These are phyloP conservation scores for Paracamarosporium sp. DNA, from an alignment of 2,329 filamentous ascomycete genomes.

Conservation along the genomic window DNA sequence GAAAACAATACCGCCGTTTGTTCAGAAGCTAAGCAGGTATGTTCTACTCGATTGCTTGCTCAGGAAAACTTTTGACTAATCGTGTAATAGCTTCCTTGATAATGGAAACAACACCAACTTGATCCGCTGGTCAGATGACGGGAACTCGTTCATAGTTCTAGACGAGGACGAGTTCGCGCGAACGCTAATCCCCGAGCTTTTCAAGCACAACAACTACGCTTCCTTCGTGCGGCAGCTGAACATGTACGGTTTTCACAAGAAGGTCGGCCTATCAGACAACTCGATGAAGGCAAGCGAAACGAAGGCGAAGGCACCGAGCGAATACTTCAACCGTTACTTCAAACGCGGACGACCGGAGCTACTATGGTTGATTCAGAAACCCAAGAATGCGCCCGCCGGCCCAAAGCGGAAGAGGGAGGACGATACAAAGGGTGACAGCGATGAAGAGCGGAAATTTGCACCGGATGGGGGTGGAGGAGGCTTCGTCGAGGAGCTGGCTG, in stretches of 20 bases:
- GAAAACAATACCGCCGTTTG: constrained; percentile 96
- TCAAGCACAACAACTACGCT: constrained; percentile 82
- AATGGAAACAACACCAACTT: constrained; percentile 91
- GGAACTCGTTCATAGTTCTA: constrained; percentile 93
- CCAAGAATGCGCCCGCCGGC: constrained; percentile 70
- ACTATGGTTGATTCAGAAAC: constrained; percentile 95
- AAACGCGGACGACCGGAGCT: constrained; percentile 90
- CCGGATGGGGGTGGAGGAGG: constrained; percentile 52
- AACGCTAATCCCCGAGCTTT: constrained; percentile 75
- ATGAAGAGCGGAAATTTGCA: constrained; percentile 62
- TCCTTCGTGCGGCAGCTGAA: constrained; percentile 76
- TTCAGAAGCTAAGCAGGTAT: constrained; percentile 97
- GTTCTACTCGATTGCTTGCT: constrained; percentile 27
- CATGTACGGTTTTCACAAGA: constrained; percentile 64
- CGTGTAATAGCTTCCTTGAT: constrained; percentile 79
- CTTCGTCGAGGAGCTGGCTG: constrained; percentile 51
- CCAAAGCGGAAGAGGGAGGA: constrained; percentile 62
- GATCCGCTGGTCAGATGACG: constrained; percentile 96
- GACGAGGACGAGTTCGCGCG: constrained; percentile 91
- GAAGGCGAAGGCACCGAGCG: constrained; percentile 96
- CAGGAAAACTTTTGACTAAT: constrained; percentile 21
- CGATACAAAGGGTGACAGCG: constrained; percentile 71
- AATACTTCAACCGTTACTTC: constrained; percentile 98
- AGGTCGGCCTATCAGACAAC: constrained; percentile 83
- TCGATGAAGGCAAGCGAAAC: constrained; percentile 97